Base-by-base conservation (phyloP, 2,329 filamentous ascomycete species). In the Aspergillaceae sp. region DNA sequence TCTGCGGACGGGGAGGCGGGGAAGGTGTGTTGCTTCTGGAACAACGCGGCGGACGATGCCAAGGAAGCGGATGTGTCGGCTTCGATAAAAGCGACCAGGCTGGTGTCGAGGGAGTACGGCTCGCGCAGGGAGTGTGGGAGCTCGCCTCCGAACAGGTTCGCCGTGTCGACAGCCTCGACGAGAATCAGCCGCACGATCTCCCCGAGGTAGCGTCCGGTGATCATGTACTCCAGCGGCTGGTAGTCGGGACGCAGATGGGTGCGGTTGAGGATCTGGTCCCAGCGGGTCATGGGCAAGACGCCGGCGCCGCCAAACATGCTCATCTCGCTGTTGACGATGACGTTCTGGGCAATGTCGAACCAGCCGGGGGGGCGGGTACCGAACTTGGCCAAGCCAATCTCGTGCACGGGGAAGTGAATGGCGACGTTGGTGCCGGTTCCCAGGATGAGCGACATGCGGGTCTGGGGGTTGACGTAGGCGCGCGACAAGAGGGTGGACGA, bases 341-440 rank as follows among this genome's bases (percentile, higher is more conserved):
- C 80, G 48, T 79, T 74, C 29, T 74, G 70, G n/a, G 79, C 78
- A 36, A 73, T 67, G 29, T 74, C 69, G 47, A 77, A 72, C 77
- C 78, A 81, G 35, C 69, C 70, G 10, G 72, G 64, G 1, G 77
- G 73, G 42, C 80, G 71, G 29, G 61, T 56, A 29, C 77, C 77
- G 58, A 79, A 81, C 52, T 83, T 83, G 43, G 70, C 65, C 11
- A 60, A 57, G 3, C 75, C 74, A 34, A 83, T 72, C 33, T 74
- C 71, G 30, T 65, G 62, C 8, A 78, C 72, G 2, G 80, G 80
- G 30, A 82, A 73, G 55, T 80, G 78, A 26, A 81, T 74, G n/a
- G 78, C 76, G 46, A 78, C 77, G 59, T 84, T 84, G 43, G 78
- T 80, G 35, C 80, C 80, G 0, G 80, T 84, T 29, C 80, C 80